Evolutionary conservation across 148 eudicot species (phyloP).

Genomic region (Dysphania ambrosioides): DNA sequence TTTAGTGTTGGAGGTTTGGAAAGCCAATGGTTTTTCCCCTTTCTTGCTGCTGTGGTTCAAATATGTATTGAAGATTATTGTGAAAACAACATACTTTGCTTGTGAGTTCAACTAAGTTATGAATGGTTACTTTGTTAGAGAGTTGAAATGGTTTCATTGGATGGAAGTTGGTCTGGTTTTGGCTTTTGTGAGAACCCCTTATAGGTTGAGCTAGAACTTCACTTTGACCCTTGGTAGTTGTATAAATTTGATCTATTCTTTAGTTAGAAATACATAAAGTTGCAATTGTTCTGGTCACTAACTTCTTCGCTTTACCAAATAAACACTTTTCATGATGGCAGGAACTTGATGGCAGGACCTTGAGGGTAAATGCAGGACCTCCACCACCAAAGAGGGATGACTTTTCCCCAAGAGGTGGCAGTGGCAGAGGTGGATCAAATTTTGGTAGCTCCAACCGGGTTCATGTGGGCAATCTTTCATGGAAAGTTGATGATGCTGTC

Average conservation of each 20-base stretch:
- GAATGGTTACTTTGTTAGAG: background rate
- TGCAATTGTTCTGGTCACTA: background rate
- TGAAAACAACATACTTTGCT: background rate
- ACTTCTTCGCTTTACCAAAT: slow-evolving; percentile 2
- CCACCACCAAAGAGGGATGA: slow-evolving; percentile 64
- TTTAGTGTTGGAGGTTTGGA: background rate
- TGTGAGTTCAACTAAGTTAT: background rate
- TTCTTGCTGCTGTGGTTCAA: background rate
- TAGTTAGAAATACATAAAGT: no score
- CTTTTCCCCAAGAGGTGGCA: slow-evolving; percentile 43
- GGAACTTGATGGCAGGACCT: slow-evolving; percentile 81
- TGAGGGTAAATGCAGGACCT: slow-evolving; percentile 92
- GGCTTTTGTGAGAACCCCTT: background rate
- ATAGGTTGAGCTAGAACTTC: background rate
- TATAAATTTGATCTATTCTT: background rate
- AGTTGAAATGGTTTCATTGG: background rate
- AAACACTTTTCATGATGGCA: slow-evolving; percentile 29
- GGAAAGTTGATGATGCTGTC: slow-evolving; percentile 82
- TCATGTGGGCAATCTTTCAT: slow-evolving; percentile 89
- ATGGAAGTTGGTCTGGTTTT: background rate
- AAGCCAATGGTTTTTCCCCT: background rate
- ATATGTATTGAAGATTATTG: background rate
- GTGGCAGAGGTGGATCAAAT: slow-evolving; percentile 54
- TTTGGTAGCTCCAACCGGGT: slow-evolving; percentile 54
- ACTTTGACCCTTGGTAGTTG: background rate